These are phyloP conservation scores for Scutellaria galericulata DNA, from an alignment of 257 asterid genomes.

Conservation along the genomic window DNA sequence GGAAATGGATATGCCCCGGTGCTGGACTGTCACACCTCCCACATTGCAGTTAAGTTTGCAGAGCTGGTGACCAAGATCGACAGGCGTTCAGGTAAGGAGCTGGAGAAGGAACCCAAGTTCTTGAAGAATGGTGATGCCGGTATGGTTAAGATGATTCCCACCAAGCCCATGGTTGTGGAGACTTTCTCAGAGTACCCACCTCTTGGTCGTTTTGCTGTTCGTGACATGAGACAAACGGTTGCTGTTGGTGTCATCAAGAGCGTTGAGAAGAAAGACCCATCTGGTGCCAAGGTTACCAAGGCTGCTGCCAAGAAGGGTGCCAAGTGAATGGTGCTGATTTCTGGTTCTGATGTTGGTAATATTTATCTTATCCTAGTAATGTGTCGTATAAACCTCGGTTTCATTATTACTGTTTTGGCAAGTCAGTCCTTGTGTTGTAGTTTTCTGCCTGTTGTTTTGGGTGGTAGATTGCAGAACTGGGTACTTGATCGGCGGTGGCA, in stretches of 20 bases:
- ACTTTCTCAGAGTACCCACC: slow-evolving; percentile 57
- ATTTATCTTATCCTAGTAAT: not conserved
- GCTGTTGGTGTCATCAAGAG: slow-evolving; percentile 25
- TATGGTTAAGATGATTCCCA: slow-evolving; percentile 57
- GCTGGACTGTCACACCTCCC: slow-evolving; percentile 69
- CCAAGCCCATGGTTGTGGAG: slow-evolving; percentile 65
- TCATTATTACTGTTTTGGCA: not conserved
- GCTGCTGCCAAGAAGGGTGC: slow-evolving; percentile 83
- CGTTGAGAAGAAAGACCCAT: slow-evolving; percentile 43
- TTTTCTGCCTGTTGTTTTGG: not conserved
- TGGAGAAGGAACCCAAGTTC: slow-evolving; percentile 73
- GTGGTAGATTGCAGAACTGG: not conserved
- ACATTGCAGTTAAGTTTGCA: slow-evolving; percentile 67
- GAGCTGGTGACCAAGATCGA: slow-evolving; percentile 63
- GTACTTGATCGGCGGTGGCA: not conserved
- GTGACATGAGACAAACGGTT: slow-evolving; percentile 53
- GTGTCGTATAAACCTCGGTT: not conserved
- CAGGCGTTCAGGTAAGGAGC: slow-evolving; percentile 57
- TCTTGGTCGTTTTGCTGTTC: slow-evolving; percentile 57
- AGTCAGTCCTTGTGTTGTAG: not conserved
- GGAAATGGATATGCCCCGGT: slow-evolving; percentile 73
- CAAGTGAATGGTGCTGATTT: slow-evolving; percentile 11
- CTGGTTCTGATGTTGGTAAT: not conserved
- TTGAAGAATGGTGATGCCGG: slow-evolving; percentile 72
- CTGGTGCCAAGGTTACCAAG: slow-evolving; percentile 37